phyloP scores from a whole-genome alignment of 306 rosid species.

The Lathyrus tuberosus region DNA sequence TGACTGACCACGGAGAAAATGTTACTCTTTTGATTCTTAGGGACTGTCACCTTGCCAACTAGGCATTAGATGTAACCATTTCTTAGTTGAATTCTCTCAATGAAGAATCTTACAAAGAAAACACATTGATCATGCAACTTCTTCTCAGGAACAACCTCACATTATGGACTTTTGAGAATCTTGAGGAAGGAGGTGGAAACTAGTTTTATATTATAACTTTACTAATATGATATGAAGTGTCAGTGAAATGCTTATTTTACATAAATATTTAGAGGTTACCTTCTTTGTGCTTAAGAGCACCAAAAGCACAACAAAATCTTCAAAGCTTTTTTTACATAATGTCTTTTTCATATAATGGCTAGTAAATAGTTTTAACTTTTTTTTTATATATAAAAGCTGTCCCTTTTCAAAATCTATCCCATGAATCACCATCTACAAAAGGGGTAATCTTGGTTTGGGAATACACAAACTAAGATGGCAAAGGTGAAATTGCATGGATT shows the following conservation, averaged over 20 bases:
- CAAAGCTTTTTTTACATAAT: too few relatives aligned
- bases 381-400: too few relatives aligned
- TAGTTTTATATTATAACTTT: not conserved
- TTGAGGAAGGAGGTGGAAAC: constrained; percentile 59
- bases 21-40: constrained; percentile 40
- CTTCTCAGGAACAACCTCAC: constrained; percentile 76
- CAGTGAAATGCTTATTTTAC: not conserved
- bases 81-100: constrained; percentile 61
- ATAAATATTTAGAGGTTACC: too few relatives aligned
- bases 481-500: too few relatives aligned
- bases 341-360: too few relatives aligned
- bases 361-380: too few relatives aligned
- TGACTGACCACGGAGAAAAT: not conserved
- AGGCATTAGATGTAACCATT: constrained; percentile 71
- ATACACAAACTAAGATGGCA: too few relatives aligned
- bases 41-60: constrained; percentile 68
- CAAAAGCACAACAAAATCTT: too few relatives aligned
- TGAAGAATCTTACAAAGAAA: constrained; percentile 73
- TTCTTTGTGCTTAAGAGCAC: too few relatives aligned
- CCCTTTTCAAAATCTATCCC: too few relatives aligned
- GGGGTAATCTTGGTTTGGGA: too few relatives aligned
- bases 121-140: constrained; percentile 69
- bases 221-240: not conserved
- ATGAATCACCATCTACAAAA: too few relatives aligned
- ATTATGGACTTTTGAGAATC: constrained; percentile 70